Conservation (phyloP, 805 yeast species). For the Spathaspora passalidarum region DNA sequence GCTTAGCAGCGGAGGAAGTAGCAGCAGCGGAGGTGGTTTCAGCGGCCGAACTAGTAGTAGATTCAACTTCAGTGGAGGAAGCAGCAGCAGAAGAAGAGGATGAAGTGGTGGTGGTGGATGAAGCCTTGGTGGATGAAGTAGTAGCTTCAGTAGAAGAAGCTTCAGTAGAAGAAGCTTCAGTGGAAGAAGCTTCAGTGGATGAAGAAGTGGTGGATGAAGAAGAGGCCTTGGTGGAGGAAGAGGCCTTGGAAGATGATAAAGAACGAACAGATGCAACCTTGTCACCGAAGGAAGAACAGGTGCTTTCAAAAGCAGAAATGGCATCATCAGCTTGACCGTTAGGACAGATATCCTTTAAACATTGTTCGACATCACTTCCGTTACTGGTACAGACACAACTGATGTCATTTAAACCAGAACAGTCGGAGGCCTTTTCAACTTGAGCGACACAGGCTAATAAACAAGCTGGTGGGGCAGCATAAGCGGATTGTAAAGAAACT, state of each 20-base stretch:
- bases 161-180: slow-evolving; percentile 9
- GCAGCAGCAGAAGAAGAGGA: slow-evolving; percentile 7
- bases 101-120: slow-evolving; percentile 9
- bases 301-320: slow-evolving; percentile 48
- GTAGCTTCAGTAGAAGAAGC: slow-evolving; percentile 3
- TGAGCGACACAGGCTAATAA: slow-evolving; percentile 81
- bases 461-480: slow-evolving; percentile 89
- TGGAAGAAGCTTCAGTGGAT: slow-evolving; percentile 14
- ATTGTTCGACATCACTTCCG: slow-evolving; percentile 49
- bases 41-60: slow-evolving; percentile 9
- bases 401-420: slow-evolving; percentile 61
- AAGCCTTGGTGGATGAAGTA: slow-evolving; percentile 6
- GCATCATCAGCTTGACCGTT: slow-evolving; percentile 58
- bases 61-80: slow-evolving; percentile 1
- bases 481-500: slow-evolving; percentile 42
- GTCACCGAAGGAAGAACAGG: slow-evolving; percentile 44
- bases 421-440: slow-evolving; percentile 56
- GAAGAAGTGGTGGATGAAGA: slow-evolving; percentile 27
- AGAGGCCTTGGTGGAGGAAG: slow-evolving; percentile 27
- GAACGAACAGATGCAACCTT: slow-evolving; percentile 26
- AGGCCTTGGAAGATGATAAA: slow-evolving; percentile 19
- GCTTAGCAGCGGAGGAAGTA: slow-evolving; percentile 17
- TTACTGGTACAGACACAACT: slow-evolving; percentile 66
- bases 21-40: slow-evolving; percentile 14
- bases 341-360: slow-evolving; percentile 72